A percentile compares a stretch with the other conserved stretches of the same genome.
Evolutionary conservation across 805 yeast genomes (phyloP).

Genomic region (Starmerella ratchasimensis): DNA sequence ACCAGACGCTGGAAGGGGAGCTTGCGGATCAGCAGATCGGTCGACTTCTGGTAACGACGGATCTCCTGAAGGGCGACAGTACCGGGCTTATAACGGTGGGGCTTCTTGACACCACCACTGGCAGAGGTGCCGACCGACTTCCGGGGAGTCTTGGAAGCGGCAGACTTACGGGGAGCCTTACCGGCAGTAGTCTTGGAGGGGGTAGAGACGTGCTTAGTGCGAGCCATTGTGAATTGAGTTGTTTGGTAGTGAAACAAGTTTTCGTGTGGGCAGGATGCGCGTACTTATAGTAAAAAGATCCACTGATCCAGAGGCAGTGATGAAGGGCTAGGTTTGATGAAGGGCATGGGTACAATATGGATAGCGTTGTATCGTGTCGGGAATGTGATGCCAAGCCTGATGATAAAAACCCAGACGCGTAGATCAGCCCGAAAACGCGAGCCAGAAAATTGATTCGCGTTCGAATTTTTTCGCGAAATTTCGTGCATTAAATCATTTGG

Average conservation of each 20-base stretch:
- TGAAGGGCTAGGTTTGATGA: no score
- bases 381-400: no score
- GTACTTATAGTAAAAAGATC: no score
- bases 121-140: constrained; percentile 70
- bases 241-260: not conserved
- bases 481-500: no score
- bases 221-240: constrained; percentile 20
- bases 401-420: no score
- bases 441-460: no score
- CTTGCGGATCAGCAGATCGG: constrained; percentile 76
- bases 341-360: no score
- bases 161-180: constrained; percentile 85
- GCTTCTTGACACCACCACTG: constrained; percentile 82
- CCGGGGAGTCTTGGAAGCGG: constrained; percentile 83
- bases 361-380: no score
- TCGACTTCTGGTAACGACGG: constrained; percentile 82
- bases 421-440: no score
- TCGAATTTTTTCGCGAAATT: no score
- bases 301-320: no score
- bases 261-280: not conserved
- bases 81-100: constrained; percentile 92
- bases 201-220: constrained; percentile 45
- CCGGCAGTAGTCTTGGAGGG: constrained; percentile 88
- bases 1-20: constrained; percentile 85
- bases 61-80: constrained; percentile 86